A percentile compares a stretch with the other conserved stretches of the same genome.
phyloP scores from a whole-genome alignment of 164 flowering plant genomes.

The Magnolia changhungtana region DNA sequence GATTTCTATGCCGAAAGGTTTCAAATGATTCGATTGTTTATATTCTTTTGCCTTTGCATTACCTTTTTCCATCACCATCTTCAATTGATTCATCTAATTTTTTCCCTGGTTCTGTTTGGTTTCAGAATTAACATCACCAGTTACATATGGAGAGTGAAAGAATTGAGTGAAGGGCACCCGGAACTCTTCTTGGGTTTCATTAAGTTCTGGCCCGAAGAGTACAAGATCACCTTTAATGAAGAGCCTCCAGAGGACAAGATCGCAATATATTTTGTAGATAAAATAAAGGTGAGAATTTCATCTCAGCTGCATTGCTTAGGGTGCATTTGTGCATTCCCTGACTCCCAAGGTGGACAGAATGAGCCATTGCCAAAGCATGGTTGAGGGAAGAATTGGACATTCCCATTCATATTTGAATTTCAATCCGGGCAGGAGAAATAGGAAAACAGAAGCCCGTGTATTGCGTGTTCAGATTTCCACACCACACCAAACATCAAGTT shows the following conservation, averaged over 20 bases:
- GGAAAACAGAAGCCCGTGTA: not conserved
- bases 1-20: constrained; percentile 87
- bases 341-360: too few relatives aligned
- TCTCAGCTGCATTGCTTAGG: too few relatives aligned
- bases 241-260: constrained; percentile 63
- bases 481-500: not conserved
- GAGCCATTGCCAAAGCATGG: not conserved
- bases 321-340: too few relatives aligned
- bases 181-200: constrained; percentile 89
- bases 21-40: not conserved
- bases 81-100: not conserved
- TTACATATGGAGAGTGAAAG: constrained; percentile 73
- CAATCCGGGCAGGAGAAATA: too few relatives aligned
- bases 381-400: not conserved
- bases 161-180: constrained; percentile 70
- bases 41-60: too few relatives aligned
- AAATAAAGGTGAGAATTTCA: constrained; percentile 58
- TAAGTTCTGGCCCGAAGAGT: constrained; percentile 89
- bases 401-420: not conserved
- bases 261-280: constrained; percentile 74
- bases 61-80: too few relatives aligned
- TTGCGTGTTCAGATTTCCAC: not conserved
- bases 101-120: constrained; percentile 13
- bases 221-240: constrained; percentile 77
- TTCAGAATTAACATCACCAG: constrained; percentile 68